A percentile compares a stretch with the other conserved stretches of the same genome.
Evolutionary conservation across 371 early-diverging fungal species (phyloP).

Genomic region (Actinomucor elegans): DNA sequence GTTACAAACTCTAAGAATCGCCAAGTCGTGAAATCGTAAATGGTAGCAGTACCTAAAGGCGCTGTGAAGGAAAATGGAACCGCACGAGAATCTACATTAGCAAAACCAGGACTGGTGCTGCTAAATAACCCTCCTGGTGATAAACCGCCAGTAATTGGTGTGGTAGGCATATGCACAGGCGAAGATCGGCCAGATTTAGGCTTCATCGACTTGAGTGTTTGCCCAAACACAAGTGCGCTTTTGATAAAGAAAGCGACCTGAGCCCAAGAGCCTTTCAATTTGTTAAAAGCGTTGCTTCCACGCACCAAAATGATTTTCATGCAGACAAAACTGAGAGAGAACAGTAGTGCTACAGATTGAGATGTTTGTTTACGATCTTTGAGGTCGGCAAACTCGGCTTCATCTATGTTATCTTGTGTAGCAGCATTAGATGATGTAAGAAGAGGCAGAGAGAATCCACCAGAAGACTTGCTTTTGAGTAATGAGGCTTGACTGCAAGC

Average conservation of each 20-base stretch:
- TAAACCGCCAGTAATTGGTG: conserved; percentile 1
- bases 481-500: conserved; percentile 42
- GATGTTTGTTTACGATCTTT: conserved; percentile 40
- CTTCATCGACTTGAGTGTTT: conserved; percentile 18
- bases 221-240: conserved; percentile 38
- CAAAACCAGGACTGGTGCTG: conserved; percentile 7
- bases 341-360: conserved; percentile 25
- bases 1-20: conserved; percentile 56
- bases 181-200: conserved; percentile 18
- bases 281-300: conserved; percentile 42
- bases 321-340: conserved; percentile 52
- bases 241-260: conserved; percentile 41
- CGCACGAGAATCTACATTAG: conserved; percentile 1
- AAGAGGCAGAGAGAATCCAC: conserved; percentile 44
- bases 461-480: conserved; percentile 35
- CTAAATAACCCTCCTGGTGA: conserved; percentile 17
- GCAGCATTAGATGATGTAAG: conserved; percentile 24
- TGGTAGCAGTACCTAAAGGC: conserved; percentile 9
- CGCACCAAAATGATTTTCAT: conserved; percentile 59
- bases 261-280: conserved; percentile 44
- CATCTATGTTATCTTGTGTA: conserved; percentile 11
- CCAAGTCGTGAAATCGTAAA: conserved; percentile 58
- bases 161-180: conserved; percentile 5
- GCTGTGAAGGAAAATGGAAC: conserved; percentile 14
- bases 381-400: conserved; percentile 25